Conservation (phyloP, 2,329 filamentous ascomycete genomes). For the Trichoderma sp. region DNA sequence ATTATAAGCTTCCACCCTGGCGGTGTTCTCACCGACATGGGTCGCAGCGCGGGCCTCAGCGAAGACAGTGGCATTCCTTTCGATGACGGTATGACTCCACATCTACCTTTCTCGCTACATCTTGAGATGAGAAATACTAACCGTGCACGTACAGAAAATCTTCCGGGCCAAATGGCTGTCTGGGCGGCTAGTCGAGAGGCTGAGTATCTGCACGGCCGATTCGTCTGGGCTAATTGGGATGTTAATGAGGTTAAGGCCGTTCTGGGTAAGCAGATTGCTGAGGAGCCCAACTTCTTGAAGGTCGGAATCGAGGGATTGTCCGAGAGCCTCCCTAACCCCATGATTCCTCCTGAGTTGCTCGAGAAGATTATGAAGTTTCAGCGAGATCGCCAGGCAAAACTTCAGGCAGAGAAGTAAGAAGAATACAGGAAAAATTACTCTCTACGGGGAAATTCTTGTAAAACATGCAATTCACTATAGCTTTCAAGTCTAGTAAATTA, state of each 20-base stretch:
- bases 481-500: neutral
- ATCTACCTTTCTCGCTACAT: neutral
- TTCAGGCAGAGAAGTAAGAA: neutral
- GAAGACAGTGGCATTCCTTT: constrained; percentile 21
- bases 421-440: neutral
- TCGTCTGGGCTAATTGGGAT: constrained; percentile 42
- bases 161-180: constrained; percentile 32
- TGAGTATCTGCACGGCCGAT: constrained; percentile 38
- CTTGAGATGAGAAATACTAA: neutral
- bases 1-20: constrained; percentile 29
- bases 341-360: neutral
- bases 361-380: neutral
- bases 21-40: constrained; percentile 28
- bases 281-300: constrained; percentile 17
- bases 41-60: constrained; percentile 21
- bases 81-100: neutral
- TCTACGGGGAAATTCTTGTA: neutral
- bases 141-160: neutral
- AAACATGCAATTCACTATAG: neutral
- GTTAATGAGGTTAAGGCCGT: constrained; percentile 26
- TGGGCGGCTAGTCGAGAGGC: constrained; percentile 41
- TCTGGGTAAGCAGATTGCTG: constrained; percentile 19
- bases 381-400: neutral
- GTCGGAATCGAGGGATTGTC: constrained; percentile 16
- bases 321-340: neutral